Evolutionary conservation across 192 early-diverging fungal species (phyloP).

Genomic region (Neocallimastix lanati): DNA sequence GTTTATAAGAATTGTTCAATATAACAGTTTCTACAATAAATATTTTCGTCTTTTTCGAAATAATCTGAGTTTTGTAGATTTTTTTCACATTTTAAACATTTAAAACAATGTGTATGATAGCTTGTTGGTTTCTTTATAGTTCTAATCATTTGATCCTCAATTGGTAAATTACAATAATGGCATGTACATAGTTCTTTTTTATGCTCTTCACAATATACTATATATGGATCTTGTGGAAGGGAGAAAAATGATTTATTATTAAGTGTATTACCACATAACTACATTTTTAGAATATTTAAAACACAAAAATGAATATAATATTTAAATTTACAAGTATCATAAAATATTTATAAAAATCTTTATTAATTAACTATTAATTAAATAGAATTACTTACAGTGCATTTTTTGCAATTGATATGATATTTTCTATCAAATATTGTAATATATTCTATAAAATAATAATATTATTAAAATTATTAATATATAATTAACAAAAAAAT

Average conservation of each 20-base stretch:
- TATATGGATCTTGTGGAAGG: not conserved
- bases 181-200: not conserved
- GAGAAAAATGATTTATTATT: not conserved
- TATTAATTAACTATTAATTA: no score
- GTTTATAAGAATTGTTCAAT: not conserved
- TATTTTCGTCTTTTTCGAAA: not conserved
- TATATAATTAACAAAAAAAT: no score
- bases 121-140: not conserved
- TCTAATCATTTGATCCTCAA: not conserved
- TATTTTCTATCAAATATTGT: not conserved
- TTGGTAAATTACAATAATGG: not conserved
- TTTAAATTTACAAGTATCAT: no score
- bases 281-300: no score
- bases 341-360: no score
- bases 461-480: no score
- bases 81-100: not conserved
- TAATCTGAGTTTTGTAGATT: not conserved
- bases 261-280: not conserved
- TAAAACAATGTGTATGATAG: not conserved
- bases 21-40: not conserved
- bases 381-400: not conserved
- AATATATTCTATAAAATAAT: not conserved
- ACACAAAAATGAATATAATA: no score
- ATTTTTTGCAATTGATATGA: not conserved
- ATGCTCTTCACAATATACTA: not conserved